phyloP scores from a whole-genome alignment of 306 rosid species.

The Cucurbita pepo region DNA sequence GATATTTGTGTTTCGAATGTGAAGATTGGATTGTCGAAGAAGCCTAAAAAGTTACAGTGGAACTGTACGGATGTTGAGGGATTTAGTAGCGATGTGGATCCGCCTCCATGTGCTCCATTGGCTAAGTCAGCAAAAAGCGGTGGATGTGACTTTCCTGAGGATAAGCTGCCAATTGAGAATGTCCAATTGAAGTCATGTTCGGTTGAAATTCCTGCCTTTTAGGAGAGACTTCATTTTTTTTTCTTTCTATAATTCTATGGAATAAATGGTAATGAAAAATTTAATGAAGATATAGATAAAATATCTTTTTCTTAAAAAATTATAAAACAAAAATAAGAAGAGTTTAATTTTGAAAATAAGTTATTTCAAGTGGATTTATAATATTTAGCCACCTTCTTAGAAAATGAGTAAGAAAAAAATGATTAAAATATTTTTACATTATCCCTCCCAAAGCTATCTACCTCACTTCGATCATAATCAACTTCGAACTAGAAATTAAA shows the following conservation, averaged over 20 bases:
- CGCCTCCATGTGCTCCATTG: slow-evolving; percentile 35
- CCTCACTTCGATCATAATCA: too few species aligned
- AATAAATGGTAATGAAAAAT: not conserved
- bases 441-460: too few species aligned
- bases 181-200: slow-evolving; percentile 35
- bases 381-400: too few species aligned
- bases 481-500: too few species aligned
- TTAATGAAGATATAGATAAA: too few species aligned
- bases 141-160: slow-evolving; percentile 32
- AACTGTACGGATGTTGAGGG: slow-evolving; percentile 44
- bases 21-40: slow-evolving; percentile 2
- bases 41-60: slow-evolving; percentile 35
- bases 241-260: not conserved
- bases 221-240: not conserved
- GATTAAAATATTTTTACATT: too few species aligned
- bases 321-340: too few species aligned
- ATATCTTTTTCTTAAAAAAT: too few species aligned
- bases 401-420: too few species aligned
- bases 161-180: slow-evolving; percentile 37
- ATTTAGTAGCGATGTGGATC: slow-evolving; percentile 36
- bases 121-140: slow-evolving; percentile 13
- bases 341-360: too few species aligned
- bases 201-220: not conserved
- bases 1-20: slow-evolving; percentile 52
- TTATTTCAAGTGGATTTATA: too few species aligned